phyloP scores from a whole-genome alignment of 108 stramenopile genomes.

The Aurantiochytrium sp. region DNA sequence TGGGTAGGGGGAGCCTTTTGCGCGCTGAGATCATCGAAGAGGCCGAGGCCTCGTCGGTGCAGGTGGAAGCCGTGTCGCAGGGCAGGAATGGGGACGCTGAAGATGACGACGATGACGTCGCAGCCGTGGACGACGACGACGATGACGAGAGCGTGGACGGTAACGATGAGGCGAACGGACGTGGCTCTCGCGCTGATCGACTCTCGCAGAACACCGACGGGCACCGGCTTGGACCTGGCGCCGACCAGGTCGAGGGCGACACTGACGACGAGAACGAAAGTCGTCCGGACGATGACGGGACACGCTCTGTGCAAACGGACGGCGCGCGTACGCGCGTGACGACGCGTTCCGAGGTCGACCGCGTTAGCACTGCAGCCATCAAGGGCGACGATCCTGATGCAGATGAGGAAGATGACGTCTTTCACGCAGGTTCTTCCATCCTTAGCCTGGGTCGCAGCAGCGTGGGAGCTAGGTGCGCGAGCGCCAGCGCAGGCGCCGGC shows the following conservation, averaged over 20 bases:
- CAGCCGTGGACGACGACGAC: background rate
- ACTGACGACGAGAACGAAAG: background rate
- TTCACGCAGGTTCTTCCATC: background rate
- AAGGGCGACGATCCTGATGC: background rate
- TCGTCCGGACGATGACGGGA: background rate
- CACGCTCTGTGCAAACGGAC: background rate
- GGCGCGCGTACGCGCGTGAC: background rate
- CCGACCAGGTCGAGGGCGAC: background rate
- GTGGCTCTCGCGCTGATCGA: too few relatives aligned
- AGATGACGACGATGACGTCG: background rate
- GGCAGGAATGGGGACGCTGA: background rate
- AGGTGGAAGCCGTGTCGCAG: background rate
- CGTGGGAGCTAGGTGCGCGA: background rate
- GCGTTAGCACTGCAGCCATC: background rate
- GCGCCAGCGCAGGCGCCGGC: background rate
- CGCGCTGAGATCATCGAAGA: background rate
- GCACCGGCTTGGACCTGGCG: too few relatives aligned
- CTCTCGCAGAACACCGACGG: too few relatives aligned
- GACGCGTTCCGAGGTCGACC: background rate
- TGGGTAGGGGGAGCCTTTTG: background rate
- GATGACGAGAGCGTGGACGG: background rate
- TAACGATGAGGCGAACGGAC: too few relatives aligned
- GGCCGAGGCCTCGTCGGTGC: background rate
- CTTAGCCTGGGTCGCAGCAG: background rate
- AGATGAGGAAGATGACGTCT: background rate